Base-by-base conservation (phyloP, 441 rosid species). In the Pelargonium hybrid region DNA sequence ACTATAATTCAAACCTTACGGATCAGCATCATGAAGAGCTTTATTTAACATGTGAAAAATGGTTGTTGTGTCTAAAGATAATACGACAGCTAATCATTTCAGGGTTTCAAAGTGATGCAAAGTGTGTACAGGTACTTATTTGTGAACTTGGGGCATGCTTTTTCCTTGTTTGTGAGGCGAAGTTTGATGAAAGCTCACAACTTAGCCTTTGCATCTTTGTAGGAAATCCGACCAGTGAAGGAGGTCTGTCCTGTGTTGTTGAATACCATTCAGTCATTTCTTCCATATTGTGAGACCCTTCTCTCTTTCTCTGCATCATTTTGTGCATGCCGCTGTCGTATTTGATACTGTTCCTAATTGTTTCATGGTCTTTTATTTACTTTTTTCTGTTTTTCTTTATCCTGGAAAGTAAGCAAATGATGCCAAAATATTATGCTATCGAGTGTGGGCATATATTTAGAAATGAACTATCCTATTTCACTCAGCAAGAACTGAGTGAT, bases 41-140 rank as follows among this genome's bases (percentile, higher is more conserved):
- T 76, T 85, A 88, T 75, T 76, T 95, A 72, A 89, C 78, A 45
- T 84, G 97, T 80, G 98, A 95, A 82, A 91, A 97, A 84, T 95
- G 99, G 98, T 83, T 95, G 74, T 78, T 89, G 71, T 95, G 99
- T 81, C 86, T 82, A 73, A 95, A 90, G 85, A 90, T 89, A 73
- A 84, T 90, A 71, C 90, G 98, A 37, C 93, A 88, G 68, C 80
- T 95, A 79, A 82, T 89, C 67, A 76, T 90, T 75, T 95, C 97
- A 17, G 97, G 98, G 74, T 92, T 87, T 78, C 98, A 78, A 79
- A 88, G 93, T 81, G 97, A 92, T 85, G 86, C 95, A 72, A 90
- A 84, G 81, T 74, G 83, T 65, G 61, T 95, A 41, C 92, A 95
- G 98, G 99, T 94, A 71, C 39, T 65, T 61, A 61, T 13, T 61